Evolutionary conservation across 208 protist species (phyloP), one percentile per base, ranked within the genome.

Genomic region (Angomonas deanei): DNA sequence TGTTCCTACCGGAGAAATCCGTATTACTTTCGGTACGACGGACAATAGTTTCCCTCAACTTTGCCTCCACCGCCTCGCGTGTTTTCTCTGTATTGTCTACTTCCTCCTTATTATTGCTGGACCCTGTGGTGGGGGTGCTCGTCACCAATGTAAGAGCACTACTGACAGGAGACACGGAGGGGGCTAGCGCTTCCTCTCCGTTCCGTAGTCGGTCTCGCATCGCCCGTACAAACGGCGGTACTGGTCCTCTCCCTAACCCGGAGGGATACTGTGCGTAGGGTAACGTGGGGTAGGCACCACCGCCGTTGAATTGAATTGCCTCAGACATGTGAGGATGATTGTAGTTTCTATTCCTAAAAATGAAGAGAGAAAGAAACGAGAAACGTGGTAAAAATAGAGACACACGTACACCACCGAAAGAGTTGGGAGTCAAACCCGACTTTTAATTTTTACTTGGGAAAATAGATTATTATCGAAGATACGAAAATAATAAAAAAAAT

Each of bases 281-380:
- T 36, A 63, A 78, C 56, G 88, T 78, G 1, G 85, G 71, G 58
- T 85, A 92, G 31, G 85, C 80, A 1, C 85, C 85, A 38, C 85
- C 85, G 52, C 85, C 82, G 42, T 76, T 54, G 57, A 60, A 78
- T 19, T 84, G 58, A 28, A 80, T 15, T 24, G 2, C 28, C 3
- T 56, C 50, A 42, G 36, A 42, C 36, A 42, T 53, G 47, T 27
- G 21, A 8, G 11, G 8, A 53, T 53, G n/a, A 23, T 53, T 53
- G n/a, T 27, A 53, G 47, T 27, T 31, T 50, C 5, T 31, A 19
- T 33, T 15, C 38, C 1, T 3, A 67, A 67, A 60, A 60, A 39
- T 26, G 21, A 52, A 50, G 49, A 36, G 26, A 50, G 36, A 61
- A 31, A 36, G 34, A 21, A 32, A 10, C 19, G 1, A 17, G 27